phyloP scores from a whole-genome alignment of 2,329 filamentous ascomycete genomes.

The Trichoderma pleuroti region DNA sequence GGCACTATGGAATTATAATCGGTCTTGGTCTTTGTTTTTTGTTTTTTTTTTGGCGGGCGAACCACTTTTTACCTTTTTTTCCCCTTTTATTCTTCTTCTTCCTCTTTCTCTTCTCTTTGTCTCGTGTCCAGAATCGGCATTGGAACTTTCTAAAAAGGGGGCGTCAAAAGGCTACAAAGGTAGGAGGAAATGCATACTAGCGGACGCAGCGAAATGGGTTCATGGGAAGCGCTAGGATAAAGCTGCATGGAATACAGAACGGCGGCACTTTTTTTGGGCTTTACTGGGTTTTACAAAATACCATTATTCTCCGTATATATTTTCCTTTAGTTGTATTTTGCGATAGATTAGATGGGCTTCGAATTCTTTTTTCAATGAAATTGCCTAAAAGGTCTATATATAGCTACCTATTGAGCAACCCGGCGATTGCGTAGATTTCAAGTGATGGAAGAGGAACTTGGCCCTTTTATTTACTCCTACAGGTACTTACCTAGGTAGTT shows the following conservation, averaged over 20 bases:
- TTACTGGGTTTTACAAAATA: neutral
- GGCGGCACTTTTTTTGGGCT: neutral
- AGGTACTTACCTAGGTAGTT: too few species aligned
- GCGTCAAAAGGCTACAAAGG: neutral
- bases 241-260: slow-evolving; percentile 10
- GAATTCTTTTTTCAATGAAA: neutral
- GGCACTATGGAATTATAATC: neutral
- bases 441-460: too few species aligned
- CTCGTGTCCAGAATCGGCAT: neutral
- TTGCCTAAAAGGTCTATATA: neutral
- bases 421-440: too few species aligned
- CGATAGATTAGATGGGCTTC: neutral
- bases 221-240: neutral
- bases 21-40: neutral
- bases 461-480: too few species aligned
- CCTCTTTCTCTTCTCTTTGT: neutral
- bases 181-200: neutral
- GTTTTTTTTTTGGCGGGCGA: neutral
- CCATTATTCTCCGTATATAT: neutral
- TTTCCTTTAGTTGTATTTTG: neutral
- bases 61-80: neutral
- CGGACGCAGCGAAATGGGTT: neutral
- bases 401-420: neutral
- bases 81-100: neutral
- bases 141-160: neutral